Percentiles rank a stretch among this genome's conserved stretches.
Evolutionary conservation across 1,284 basidiomycete species (phyloP).

Genomic region (Pseudozyma flocculosa): DNA sequence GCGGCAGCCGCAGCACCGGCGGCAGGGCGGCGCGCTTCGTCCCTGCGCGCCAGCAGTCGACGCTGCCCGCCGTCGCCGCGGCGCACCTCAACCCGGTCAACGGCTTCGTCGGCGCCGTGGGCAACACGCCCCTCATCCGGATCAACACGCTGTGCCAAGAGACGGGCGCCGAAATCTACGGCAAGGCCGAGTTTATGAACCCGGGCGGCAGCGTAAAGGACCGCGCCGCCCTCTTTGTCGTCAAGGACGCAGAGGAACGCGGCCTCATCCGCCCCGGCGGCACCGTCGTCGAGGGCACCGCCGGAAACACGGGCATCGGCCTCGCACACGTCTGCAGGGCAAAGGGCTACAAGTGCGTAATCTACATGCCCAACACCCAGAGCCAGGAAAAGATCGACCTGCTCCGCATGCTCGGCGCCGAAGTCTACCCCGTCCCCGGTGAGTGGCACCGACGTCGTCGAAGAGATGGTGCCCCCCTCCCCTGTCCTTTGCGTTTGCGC

Average conservation of each 20-base stretch:
- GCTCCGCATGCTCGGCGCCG: slow-evolving; percentile 91
- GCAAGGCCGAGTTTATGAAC: slow-evolving; percentile 97
- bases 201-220: slow-evolving; percentile 99
- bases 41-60: slow-evolving; percentile 7
- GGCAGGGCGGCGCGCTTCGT: slow-evolving; percentile 3
- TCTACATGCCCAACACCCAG: slow-evolving; percentile 98
- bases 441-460: slow-evolving; percentile 32
- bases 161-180: slow-evolving; percentile 84
- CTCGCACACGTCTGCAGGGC: slow-evolving; percentile 88
- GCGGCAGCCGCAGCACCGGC: no score
- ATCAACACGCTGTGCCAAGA: slow-evolving; percentile 72
- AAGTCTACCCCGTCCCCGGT: slow-evolving; percentile 84
- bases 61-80: slow-evolving; percentile 34
- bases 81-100: slow-evolving; percentile 58
- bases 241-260: slow-evolving; percentile 83
- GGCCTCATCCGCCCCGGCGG: slow-evolving; percentile 79
- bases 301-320: slow-evolving; percentile 98
- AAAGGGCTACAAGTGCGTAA: slow-evolving; percentile 95
- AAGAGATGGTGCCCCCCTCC: slow-evolving; percentile 15
- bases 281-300: slow-evolving; percentile 95
- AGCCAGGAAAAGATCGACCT: slow-evolving; percentile 95
- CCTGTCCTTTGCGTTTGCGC: no score
- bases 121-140: slow-evolving; percentile 82
- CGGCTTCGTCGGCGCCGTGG: slow-evolving; percentile 85
- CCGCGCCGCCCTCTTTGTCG: slow-evolving; percentile 86